Evolutionary conservation across 148 eudicot species (phyloP).

Genomic region (Polygonum aviculare): DNA sequence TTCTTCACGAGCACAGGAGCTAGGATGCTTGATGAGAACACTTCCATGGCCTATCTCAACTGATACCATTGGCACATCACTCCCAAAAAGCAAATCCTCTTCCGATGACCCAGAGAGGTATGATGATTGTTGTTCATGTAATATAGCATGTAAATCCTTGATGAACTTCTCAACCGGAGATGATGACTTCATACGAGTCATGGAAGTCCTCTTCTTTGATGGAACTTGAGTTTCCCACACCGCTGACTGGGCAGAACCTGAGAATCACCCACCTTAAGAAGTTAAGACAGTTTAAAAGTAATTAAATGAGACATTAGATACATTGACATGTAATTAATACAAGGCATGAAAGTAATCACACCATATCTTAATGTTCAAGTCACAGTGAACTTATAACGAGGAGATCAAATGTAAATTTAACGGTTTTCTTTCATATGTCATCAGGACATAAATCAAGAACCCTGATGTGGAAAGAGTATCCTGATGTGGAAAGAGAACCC

Average conservation of each 20-base stretch:
- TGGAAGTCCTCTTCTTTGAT: slow-evolving; percentile 80
- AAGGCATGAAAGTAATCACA: slow-evolving; percentile 17
- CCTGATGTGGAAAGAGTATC: slow-evolving; percentile 20
- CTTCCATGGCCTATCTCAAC: slow-evolving; percentile 99
- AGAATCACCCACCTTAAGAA: slow-evolving; percentile 4
- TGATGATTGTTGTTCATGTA: slow-evolving; percentile 60
- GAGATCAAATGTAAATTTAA: neutral
- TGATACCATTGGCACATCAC: slow-evolving; percentile 87
- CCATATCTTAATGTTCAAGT: too few relatives aligned
- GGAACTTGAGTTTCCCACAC: slow-evolving; percentile 86
- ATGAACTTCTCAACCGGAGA: slow-evolving; percentile 90
- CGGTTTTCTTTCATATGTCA: too few relatives aligned
- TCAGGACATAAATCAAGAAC: too few relatives aligned
- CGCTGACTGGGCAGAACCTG: slow-evolving; percentile 75
- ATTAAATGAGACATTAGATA: neutral
- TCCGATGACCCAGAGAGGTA: slow-evolving; percentile 67
- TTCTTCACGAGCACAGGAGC: slow-evolving; percentile 63
- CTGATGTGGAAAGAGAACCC: slow-evolving; percentile 20
- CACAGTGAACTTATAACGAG: neutral
- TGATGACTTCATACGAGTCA: slow-evolving; percentile 58
- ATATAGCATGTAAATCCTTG: slow-evolving; percentile 69
- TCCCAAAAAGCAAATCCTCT: slow-evolving; percentile 84
- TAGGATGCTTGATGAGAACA: slow-evolving; percentile 90
- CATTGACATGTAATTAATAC: slow-evolving; percentile 15
- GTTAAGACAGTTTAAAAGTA: too few relatives aligned